A percentile compares a stretch with the other conserved stretches of the same genome.
Evolutionary conservation across 257 asterid species (phyloP).

Genomic region (Capsicum pubescens): DNA sequence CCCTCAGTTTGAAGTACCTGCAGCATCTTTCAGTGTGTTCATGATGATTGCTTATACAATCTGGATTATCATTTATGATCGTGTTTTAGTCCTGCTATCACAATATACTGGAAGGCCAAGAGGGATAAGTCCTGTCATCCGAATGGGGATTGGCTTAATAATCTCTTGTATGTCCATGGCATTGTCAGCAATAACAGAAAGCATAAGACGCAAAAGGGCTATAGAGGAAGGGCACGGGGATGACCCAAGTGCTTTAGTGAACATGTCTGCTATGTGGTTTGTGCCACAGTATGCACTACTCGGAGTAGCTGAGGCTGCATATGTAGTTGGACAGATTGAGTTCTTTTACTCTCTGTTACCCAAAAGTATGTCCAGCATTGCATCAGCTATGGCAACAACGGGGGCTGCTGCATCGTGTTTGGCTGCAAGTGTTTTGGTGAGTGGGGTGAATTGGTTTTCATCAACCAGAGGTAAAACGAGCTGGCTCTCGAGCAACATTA

Average conservation of each 20-base stretch:
- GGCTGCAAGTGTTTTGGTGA: constrained; percentile 33
- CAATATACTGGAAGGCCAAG: neutral
- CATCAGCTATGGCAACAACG: constrained; percentile 25
- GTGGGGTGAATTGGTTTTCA: constrained; percentile 20
- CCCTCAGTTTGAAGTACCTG: constrained; percentile 33
- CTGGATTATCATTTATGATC: constrained; percentile 33
- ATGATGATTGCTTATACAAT: neutral
- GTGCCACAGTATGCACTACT: constrained; percentile 28
- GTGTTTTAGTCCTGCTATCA: constrained; percentile 29
- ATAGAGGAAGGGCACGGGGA: constrained; percentile 28
- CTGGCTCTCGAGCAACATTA: constrained; percentile 38
- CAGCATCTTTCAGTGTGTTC: constrained; percentile 36
- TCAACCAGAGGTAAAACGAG: neutral
- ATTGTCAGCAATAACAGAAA: constrained; percentile 33
- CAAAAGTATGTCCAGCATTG: constrained; percentile 38
- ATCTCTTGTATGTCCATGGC: constrained; percentile 29
- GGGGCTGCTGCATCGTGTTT: constrained; percentile 34
- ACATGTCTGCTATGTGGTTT: constrained; percentile 41
- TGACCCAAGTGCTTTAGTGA: constrained; percentile 22
- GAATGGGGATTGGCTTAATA: constrained; percentile 37
- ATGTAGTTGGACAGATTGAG: constrained; percentile 34
- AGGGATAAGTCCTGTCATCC: constrained; percentile 26
- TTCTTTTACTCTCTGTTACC: constrained; percentile 37
- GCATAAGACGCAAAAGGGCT: constrained; percentile 26
- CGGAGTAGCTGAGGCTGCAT: constrained; percentile 35